Evolutionary conservation across 768 basidiomycete species (phyloP), one percentile per base, ranked within the genome.

Genomic region (Naematelia aurantialba): DNA sequence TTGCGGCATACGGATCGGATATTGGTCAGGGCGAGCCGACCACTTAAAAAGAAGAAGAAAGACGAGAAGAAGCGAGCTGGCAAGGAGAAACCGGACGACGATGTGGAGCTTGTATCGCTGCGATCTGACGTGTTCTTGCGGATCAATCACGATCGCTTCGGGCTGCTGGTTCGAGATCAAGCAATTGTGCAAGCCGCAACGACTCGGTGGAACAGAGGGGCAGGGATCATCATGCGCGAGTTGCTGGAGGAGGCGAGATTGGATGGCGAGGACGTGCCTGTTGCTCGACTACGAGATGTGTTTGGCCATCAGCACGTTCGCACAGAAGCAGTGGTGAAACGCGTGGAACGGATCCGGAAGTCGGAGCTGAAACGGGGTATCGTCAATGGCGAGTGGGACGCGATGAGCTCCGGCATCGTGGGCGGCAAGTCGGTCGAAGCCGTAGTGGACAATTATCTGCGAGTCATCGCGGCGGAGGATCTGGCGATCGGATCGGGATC

Each of bases 111-210:
- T 70, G n/a, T 68, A 55, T 61, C 62, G 11, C 63, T 72, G 4
- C 47, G 91, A 86, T 84, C 88, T 17, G 80, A 80, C 2, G 83
- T 89, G 30, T 85, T 86, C 76, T 89, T 96, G 72, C 84, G 89
- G 49, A 83, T 97, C 49, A 97, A 97, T 79, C 89, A 86, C 72
- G 87, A 91, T 66, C 87, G 84, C 67, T 94, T 92, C 77, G 85
- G 88, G 65, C 80, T 90, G 29, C 86, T 89, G 67, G 84, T 96
- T 53, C 87, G 94, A 45, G 94, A 96, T 78, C 81, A 86, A 71
- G 81, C 97, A 48, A 84, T 97, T 49, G 85, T 86, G 58, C 81
- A 81, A 39, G 87, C 89, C 11, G 89, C 84, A 0, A 80, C 81
- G 61, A 88, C 91, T 66, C 84, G 89, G 39, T 94, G 84, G 78